A percentile compares a stretch with the other conserved stretches of the same genome.
phyloP scores from a whole-genome alignment of 225 moss, liverwort and hornwort species.

The Rhytidiadelphus loreus region DNA sequence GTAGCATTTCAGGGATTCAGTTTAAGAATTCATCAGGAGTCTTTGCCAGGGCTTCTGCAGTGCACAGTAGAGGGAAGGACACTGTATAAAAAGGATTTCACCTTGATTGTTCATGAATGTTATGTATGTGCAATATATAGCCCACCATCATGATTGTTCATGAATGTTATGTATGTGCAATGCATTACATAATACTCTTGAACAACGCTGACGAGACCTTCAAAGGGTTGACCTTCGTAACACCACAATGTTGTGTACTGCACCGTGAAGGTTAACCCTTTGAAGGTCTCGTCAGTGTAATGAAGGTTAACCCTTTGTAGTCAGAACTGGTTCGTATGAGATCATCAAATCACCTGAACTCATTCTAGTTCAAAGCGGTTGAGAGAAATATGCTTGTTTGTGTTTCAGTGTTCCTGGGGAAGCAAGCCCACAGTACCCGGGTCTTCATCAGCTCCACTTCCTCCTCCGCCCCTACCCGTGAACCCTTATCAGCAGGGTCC shows the following conservation, averaged over 20 bases:
- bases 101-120: not conserved
- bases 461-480: slow-evolving; percentile 33
- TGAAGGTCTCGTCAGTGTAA: not conserved
- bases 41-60: not conserved
- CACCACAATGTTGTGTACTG: no score
- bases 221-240: not conserved
- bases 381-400: not conserved
- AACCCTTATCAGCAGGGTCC: slow-evolving; percentile 44
- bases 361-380: not conserved
- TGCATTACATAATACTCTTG: not conserved
- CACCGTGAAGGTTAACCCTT: not conserved
- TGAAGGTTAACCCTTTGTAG: not conserved
- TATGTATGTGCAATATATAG: not conserved
- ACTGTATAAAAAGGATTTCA: no score
- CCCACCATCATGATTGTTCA: not conserved
- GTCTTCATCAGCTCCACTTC: slow-evolving; percentile 32
- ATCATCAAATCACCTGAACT: not conserved
- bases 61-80: not conserved
- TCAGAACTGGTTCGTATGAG: not conserved
- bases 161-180: not conserved
- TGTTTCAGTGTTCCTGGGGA: slow-evolving; percentile 58
- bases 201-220: not conserved
- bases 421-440: slow-evolving; percentile 63
- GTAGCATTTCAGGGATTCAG: not conserved
- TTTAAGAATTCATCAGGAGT: not conserved